Evolutionary conservation across 768 basidiomycete genomes (phyloP), one percentile per base, ranked within the genome.

Genomic region (Boletus reticulatus): DNA sequence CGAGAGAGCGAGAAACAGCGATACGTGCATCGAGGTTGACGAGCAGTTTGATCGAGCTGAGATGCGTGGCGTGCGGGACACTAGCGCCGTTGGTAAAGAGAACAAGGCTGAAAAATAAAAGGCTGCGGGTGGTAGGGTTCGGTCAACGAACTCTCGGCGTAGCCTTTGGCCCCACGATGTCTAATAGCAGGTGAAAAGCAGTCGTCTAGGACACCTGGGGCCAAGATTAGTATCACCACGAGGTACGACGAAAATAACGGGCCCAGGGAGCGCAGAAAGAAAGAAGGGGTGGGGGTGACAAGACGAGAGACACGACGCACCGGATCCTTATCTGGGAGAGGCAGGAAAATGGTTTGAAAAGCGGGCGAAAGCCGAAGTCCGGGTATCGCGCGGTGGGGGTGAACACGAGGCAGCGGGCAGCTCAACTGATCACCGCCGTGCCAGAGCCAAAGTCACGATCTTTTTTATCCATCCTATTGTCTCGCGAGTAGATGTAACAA

Each of bases 1-100:
- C 36, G 70, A 60, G 45, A 74, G 65, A 43, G 68, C 52, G 59
- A 76, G 58, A 54, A 72, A 62, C 32, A 59, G 51, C 54, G 67
- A 22, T 41, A 62, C 14, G 45, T 53, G 66, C 75, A 74, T 72
- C 52, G 53, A 31, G 51, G 19, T 59, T 50, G 43, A 53, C 16
- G 49, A 51, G 36, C 12, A 46, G 37, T 17, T 36, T 51, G 50
- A 62, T 52, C 32, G 43, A 43, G 37, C 11, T 31, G 29, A 48
- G 38, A 29, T n/a, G 32, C 27, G 44, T 17, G 48, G 34, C 32
- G 37, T 43, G 43, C 17, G 29, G 34, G 42, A 50, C 10, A 29
- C 34, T 19, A 52, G 34, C 22, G 14, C 24, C 29, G 43, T 31
- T 20, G 45, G 27, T 43, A 45, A 41, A 43, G 34, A 34, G 29